Base-by-base conservation (phyloP, 1,139 yeast species). In the Keqinozyma sinolaborantium region DNA sequence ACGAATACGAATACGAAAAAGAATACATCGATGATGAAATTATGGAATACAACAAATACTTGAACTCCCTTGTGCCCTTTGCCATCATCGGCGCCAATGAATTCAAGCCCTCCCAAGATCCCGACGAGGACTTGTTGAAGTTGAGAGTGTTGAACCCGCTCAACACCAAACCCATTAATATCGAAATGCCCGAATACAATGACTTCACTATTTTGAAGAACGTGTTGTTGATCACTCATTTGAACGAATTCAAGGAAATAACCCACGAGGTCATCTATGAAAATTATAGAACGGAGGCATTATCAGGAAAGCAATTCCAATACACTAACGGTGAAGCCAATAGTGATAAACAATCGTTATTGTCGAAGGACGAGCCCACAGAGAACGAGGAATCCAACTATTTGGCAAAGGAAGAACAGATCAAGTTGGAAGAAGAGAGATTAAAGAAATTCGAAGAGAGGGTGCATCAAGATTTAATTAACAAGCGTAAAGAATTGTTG, bases 381-480 rank as follows among this genome's bases (percentile, higher is more conserved):
- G 13, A 12, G 5, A 55, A 60, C 26, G 70, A 66, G 32, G 73
- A 73, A 20, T 53, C 64, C 7, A 61, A 57, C 39, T 80, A 79
- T 48, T 49, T 76, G 46, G 76, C 79, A 30, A 82, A 84, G 59
- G 94, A 83, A 56, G 92, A 83, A 53, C 92, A 83, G 55, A 83
- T 83, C 47, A 77, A 80, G 53, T 64, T 82, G 36, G 94, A 83
- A 55, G 92, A 83, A 58, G 92, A 83, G 56, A 73, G 92, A 55
- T 67, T 83, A 49, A 77, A 69, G 51, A 85, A 84, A 33, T 83
- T 82, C 51, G 94, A 83, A 58, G 86, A 82, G 53, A 73, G 95
- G 45, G 96, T 92, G 15, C 96, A 87, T 57, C 84, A 83, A 51
- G 97, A 90, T 56, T 73, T 92, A 58, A 70, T 84, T 49, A 77